These are phyloP conservation scores for Yamadazyma atlantica DNA, from an alignment of 1,139 yeast species.

Conservation along the genomic window DNA sequence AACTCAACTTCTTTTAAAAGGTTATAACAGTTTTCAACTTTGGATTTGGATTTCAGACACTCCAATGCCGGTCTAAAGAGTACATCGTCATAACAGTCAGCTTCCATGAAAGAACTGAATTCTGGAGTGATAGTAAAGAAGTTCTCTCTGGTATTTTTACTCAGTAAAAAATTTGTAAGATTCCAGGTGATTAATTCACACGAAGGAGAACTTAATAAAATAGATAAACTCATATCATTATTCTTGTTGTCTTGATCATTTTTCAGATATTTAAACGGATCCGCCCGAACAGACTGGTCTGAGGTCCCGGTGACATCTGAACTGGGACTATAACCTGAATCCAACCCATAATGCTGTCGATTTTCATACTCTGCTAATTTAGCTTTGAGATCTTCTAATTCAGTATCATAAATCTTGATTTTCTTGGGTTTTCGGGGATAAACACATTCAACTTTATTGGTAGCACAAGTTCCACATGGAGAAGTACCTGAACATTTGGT, in stretches of 20 bases:
- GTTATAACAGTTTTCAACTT: slow-evolving; percentile 4
- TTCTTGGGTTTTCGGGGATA: slow-evolving; percentile 24
- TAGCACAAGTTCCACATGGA: slow-evolving; percentile 24
- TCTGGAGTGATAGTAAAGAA: slow-evolving; percentile 22
- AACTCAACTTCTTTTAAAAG: slow-evolving; percentile 4
- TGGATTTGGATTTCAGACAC: not conserved
- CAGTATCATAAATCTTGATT: slow-evolving; percentile 22
- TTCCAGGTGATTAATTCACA: slow-evolving; percentile 30
- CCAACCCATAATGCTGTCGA: slow-evolving; percentile 3
- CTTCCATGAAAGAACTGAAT: slow-evolving; percentile 26
- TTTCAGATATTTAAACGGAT: no score
- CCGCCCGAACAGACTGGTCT: no score
- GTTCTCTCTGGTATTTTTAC: slow-evolving; percentile 8
- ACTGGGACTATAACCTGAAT: no score
- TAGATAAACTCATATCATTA: slow-evolving; percentile 16
- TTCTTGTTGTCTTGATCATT: no score
- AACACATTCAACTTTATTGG: slow-evolving; percentile 19
- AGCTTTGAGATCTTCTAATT: slow-evolving; percentile 20
- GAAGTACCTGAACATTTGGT: slow-evolving; percentile 26
- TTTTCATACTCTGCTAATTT: slow-evolving; percentile 16
- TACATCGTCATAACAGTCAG: slow-evolving; percentile 20
- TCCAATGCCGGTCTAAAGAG: slow-evolving; percentile 8
- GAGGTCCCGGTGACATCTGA: no score
- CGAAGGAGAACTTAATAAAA: slow-evolving; percentile 26
- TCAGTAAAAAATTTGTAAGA: slow-evolving; percentile 18